A percentile compares a stretch with the other conserved stretches of the same genome.
These are phyloP conservation scores for Globisporangium solare DNA, from an alignment of 352 stramenopile species.

Conservation along the genomic window DNA sequence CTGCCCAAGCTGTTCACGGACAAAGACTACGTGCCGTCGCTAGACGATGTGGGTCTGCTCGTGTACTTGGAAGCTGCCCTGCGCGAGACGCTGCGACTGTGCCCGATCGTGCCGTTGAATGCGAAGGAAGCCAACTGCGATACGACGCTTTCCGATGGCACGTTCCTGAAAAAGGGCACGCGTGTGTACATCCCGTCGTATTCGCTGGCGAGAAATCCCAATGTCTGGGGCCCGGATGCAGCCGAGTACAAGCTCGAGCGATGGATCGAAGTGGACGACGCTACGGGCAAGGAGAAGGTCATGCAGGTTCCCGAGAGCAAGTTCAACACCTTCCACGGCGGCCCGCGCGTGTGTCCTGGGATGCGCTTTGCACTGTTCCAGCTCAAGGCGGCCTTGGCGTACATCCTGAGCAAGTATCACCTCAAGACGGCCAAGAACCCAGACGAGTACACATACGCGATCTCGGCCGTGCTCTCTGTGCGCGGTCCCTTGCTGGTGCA, in stretches of 20 bases:
- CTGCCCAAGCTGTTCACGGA: constrained; percentile 27
- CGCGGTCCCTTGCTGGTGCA: constrained; percentile 32
- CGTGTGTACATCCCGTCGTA: constrained; percentile 56
- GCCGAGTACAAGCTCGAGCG: constrained; percentile 47
- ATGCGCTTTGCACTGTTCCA: constrained; percentile 46
- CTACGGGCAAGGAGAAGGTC: constrained; percentile 17
- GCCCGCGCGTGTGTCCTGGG: constrained; percentile 42
- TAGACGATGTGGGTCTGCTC: constrained; percentile 46
- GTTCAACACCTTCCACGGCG: constrained; percentile 39
- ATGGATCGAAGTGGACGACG: constrained; percentile 40
- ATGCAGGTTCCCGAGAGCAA: constrained; percentile 8
- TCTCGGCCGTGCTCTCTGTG: constrained; percentile 25
- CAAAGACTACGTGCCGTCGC: constrained; percentile 26
- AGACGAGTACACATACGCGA: constrained; percentile 37
- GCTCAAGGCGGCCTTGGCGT: constrained; percentile 31
- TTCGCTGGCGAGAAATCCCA: constrained; percentile 30
- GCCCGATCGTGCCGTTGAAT: constrained; percentile 57
- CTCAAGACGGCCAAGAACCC: constrained; percentile 32
- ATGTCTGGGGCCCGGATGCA: constrained; percentile 46
- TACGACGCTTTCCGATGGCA: constrained; percentile 52
- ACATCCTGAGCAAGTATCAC: constrained; percentile 35
- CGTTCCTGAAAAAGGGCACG: constrained; percentile 41
- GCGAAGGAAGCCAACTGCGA: constrained; percentile 47
- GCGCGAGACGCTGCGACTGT: constrained; percentile 58
- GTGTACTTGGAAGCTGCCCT: constrained; percentile 58